These are phyloP conservation scores for Fusarium nanum DNA, from an alignment of 2,329 filamentous ascomycete genomes.

Conservation along the genomic window DNA sequence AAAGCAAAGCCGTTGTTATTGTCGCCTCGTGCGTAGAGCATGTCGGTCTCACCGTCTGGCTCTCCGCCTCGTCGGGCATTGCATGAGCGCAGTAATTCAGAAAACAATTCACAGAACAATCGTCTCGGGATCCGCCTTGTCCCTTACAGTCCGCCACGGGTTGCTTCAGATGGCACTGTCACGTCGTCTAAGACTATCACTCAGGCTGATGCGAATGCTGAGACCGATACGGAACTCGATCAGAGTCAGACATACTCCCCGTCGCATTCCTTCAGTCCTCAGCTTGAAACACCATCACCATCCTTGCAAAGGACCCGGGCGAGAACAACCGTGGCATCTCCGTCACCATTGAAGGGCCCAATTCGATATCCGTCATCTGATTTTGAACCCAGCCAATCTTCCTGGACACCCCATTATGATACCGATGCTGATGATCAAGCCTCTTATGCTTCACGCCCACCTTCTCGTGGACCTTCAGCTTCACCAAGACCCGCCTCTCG, in stretches of 20 bases:
- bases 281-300: constrained; percentile 44
- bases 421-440: constrained; percentile 35
- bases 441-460: constrained; percentile 32
- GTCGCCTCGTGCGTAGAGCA: constrained; percentile 49
- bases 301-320: constrained; percentile 35
- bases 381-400: constrained; percentile 32
- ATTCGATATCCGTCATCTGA: constrained; percentile 35
- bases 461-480: constrained; percentile 39
- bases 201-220: constrained; percentile 40
- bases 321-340: constrained; percentile 29
- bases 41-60: constrained; percentile 49
- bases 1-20: constrained; percentile 29
- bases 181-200: constrained; percentile 43
- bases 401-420: constrained; percentile 39
- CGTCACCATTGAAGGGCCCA: constrained; percentile 36
- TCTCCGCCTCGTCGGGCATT: constrained; percentile 47
- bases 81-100: constrained; percentile 46
- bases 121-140: constrained; percentile 54
- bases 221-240: constrained; percentile 38
- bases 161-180: constrained; percentile 49
- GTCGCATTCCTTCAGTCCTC: constrained; percentile 36
- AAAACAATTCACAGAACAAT: constrained; percentile 48
- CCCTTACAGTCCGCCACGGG: constrained; percentile 54
- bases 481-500: constrained; percentile 48
- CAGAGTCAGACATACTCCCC: constrained; percentile 30